Percentiles rank a stretch among this genome's conserved stretches.
phyloP scores from a whole-genome alignment of 768 basidiomycete genomes.

The Lentinula sp. region DNA sequence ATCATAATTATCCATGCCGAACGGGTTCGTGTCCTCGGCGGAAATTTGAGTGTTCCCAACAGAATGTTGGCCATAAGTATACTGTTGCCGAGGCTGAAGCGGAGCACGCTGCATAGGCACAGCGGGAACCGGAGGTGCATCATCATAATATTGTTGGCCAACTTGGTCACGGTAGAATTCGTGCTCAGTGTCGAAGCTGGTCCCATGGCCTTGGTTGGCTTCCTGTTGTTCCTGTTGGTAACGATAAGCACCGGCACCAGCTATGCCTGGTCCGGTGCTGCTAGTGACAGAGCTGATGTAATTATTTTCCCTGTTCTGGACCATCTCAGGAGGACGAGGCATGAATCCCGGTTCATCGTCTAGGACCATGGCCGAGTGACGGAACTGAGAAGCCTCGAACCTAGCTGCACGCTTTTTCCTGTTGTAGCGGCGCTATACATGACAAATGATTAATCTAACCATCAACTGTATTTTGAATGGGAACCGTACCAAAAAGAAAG shows the following conservation, averaged over 20 bases:
- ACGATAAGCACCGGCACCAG: constrained; percentile 5
- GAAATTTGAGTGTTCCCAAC: background rate
- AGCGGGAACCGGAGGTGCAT: background rate
- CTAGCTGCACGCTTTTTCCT: background rate
- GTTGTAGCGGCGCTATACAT: background rate
- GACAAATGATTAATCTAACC: background rate
- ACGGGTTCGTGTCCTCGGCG: background rate
- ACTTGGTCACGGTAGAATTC: background rate
- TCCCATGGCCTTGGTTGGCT: background rate
- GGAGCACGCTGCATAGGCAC: constrained; percentile 3
- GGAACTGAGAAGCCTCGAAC: constrained; percentile 7
- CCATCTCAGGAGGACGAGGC: constrained; percentile 5
- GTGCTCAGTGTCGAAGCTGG: background rate
- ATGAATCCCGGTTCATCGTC: background rate
- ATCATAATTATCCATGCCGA: background rate
- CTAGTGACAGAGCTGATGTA: constrained; percentile 1
- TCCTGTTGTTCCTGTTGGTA: constrained; percentile 1
- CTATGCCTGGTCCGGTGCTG: background rate
- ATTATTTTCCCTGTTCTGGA: constrained; percentile 3
- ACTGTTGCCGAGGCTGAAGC: constrained; percentile 4
- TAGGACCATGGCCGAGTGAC: constrained; percentile 3
- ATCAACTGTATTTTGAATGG: too few species aligned
- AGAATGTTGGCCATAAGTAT: constrained; percentile 4
- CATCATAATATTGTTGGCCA: background rate
- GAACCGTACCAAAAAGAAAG: background rate